Conservation (phyloP, 768 basidiomycete genomes). For the Boletus vermiculosoides region DNA sequence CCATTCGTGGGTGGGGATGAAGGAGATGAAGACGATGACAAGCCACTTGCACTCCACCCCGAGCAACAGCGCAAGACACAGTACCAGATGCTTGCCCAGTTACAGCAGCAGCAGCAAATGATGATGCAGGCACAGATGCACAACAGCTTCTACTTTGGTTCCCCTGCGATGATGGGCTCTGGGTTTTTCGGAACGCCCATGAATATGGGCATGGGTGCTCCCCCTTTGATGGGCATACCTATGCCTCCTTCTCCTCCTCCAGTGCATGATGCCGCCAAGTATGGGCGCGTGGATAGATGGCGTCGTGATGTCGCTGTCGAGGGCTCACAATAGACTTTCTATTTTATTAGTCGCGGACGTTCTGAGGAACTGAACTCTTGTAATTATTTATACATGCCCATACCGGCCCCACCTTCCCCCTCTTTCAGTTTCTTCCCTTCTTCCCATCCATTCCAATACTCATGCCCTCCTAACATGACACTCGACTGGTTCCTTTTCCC, state of each 20-base stretch:
- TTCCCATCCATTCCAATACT: slow-evolving; percentile 1
- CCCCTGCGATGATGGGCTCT: slow-evolving; percentile 65
- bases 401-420: background rate
- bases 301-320: slow-evolving; percentile 75
- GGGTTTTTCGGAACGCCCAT: slow-evolving; percentile 63
- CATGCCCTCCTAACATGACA: background rate
- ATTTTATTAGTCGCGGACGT: slow-evolving; percentile 7
- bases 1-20: slow-evolving; percentile 45
- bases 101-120: slow-evolving; percentile 55
- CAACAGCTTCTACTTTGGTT: slow-evolving; percentile 70
- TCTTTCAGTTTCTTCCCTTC: background rate
- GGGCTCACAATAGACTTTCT: slow-evolving; percentile 41
- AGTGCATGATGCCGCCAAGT: slow-evolving; percentile 62
- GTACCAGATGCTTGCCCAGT: slow-evolving; percentile 39
- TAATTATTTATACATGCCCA: slow-evolving; percentile 2
- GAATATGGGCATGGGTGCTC: slow-evolving; percentile 47
- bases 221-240: slow-evolving; percentile 41
- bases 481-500: background rate
- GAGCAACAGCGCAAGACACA: slow-evolving; percentile 78
- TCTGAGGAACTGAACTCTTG: slow-evolving; percentile 9
- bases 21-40: slow-evolving; percentile 64
- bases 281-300: slow-evolving; percentile 75
- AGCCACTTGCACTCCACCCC: slow-evolving; percentile 69
- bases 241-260: slow-evolving; percentile 59
- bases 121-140: slow-evolving; percentile 79